These are phyloP conservation scores for Mortierella sp. DNA, from an alignment of 371 early-diverging fungal species.

Conservation along the genomic window DNA sequence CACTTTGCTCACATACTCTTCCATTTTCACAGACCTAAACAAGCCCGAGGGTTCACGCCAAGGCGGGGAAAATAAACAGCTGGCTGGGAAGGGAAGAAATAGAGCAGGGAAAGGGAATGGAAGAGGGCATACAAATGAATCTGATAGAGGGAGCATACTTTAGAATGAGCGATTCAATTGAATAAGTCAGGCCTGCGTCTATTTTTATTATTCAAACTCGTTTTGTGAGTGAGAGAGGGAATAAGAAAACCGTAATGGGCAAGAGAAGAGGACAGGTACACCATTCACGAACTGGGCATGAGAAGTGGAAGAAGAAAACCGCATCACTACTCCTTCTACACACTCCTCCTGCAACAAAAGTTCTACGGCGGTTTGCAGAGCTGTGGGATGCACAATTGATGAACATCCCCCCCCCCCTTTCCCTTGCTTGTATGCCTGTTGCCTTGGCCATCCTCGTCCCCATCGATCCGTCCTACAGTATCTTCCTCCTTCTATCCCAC, in stretches of 20 bases:
- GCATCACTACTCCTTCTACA: not conserved
- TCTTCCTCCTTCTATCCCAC: not conserved
- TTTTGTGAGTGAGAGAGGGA: not conserved
- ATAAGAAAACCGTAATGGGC: not conserved
- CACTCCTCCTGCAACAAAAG: not conserved
- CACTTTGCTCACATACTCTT: not conserved
- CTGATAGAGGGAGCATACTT: not conserved
- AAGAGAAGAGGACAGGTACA: not conserved
- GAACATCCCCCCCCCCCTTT: not conserved
- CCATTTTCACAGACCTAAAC: not conserved
- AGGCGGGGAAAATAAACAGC: not conserved
- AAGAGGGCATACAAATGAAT: not conserved
- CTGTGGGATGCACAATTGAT: too few relatives aligned
- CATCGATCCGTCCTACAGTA: not conserved
- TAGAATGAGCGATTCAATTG: not conserved
- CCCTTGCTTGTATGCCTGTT: not conserved
- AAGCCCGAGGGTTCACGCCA: conserved; percentile 5
- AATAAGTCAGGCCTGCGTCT: not conserved
- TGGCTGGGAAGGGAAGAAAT: too few relatives aligned
- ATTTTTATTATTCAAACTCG: not conserved
- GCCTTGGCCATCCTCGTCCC: not conserved
- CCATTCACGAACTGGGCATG: too few relatives aligned
- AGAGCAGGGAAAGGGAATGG: not conserved
- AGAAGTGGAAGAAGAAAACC: not conserved
- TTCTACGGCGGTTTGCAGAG: too few relatives aligned